Base-by-base conservation (phyloP, 306 rosid species). In the Castanea sativa region DNA sequence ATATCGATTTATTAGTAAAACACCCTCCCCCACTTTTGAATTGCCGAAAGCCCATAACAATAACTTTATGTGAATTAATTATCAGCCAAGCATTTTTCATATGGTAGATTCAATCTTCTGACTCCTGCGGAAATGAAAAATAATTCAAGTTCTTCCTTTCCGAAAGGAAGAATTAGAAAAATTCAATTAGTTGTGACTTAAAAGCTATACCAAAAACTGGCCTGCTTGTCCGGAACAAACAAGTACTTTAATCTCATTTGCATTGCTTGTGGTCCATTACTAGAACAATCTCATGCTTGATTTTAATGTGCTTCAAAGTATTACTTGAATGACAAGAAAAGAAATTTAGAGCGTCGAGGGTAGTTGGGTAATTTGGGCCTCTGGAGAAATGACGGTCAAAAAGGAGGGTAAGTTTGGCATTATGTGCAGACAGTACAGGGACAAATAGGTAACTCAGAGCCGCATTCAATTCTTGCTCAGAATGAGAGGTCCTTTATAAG, bases 371-470 rank as follows among this genome's bases (percentile, higher is more conserved):
- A 68, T 56, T 19, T 8, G 12, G 4, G 1, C n/a, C 8, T 49
- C 10, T 63, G 55, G 13, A 53, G 2, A 30, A 79, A 16, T 59
- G 53, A 73, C 19, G 65, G 30, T 43, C 35, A 74, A 29, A 19
- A 51, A 32, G 70, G 9, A 33, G 85, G 87, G 84, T 19, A 81
- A 16, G 45, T 53, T 73, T 57, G 90, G 79, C 13, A 82, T 67
- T 73, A 56, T 27, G 41, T 5, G 57, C 43, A 64, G 81, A 85
- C 85, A 80, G 83, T 52, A 59, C 84, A 87, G 91, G 81, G 91
- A 87, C 91, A 87, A 85, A 87, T 82, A 75, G 85, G 88, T 77
- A 85, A 82, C 88, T 87, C 85, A 80, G 87, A 75, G 56, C 35
- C 45, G 79, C 85, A 81, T 81, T 87, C 21, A 81, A 82, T 81